A percentile compares a stretch with the other conserved stretches of the same genome.
These are phyloP conservation scores for Gnetum montanum DNA, from an alignment of 75 land plant species.

Conservation along the genomic window DNA sequence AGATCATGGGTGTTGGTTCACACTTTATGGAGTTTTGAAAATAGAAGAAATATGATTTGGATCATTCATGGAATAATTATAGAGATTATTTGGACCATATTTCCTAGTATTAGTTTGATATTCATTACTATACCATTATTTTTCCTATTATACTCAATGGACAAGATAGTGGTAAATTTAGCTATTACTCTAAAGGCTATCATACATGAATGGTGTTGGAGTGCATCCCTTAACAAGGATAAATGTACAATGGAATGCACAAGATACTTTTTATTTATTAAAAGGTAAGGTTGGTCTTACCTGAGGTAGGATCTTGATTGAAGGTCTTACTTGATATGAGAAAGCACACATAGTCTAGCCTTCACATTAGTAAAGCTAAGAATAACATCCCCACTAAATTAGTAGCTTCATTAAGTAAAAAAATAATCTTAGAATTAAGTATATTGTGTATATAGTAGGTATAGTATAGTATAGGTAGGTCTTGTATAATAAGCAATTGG, in stretches of 20 bases:
- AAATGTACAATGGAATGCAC: neutral
- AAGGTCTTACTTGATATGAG: too few species aligned
- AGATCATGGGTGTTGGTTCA: neutral
- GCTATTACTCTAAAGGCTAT: slow-evolving; percentile 2
- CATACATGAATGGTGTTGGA: neutral
- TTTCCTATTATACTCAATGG: neutral
- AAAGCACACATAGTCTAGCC: too few species aligned
- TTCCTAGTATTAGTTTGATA: neutral
- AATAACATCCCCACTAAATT: too few species aligned
- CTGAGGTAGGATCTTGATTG: too few species aligned
- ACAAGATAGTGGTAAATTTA: slow-evolving; percentile 3
- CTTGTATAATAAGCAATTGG: too few species aligned
- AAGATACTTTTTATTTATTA: too few species aligned
- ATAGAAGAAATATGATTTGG: neutral
- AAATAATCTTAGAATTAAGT: too few species aligned
- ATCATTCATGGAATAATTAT: neutral
- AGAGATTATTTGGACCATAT: slow-evolving; percentile 1
- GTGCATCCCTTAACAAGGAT: slow-evolving; percentile 3
- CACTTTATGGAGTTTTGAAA: neutral
- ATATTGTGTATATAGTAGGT: too few species aligned
- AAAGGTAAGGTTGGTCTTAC: too few species aligned
- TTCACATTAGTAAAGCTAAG: too few species aligned
- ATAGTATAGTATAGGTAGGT: too few species aligned
- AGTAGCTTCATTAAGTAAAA: too few species aligned
- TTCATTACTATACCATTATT: neutral